Evolutionary conservation across 371 early-diverging fungal species (phyloP), one percentile per base, ranked within the genome.

Genomic region (Syncephalastrum monosporum): DNA sequence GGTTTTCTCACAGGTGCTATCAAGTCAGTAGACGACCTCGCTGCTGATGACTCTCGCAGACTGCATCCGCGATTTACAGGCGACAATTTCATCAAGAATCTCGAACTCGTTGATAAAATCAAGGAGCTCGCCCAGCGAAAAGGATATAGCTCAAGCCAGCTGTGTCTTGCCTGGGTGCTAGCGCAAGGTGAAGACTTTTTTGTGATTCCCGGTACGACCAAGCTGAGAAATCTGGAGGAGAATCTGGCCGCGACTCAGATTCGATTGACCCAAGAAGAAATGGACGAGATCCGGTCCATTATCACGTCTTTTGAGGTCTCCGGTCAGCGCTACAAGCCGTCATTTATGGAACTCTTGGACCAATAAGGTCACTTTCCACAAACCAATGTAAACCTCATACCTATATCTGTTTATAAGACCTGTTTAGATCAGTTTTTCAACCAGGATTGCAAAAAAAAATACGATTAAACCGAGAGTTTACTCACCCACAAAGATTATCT

Each of bases 81-180:
- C 3, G 82, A 81, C 12, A 71, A 76, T 60, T 75, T 85, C 55
- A 52, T 48, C 2, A 72, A 80, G 55, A 85, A 85, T 60, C 59
- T 84, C 23, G 69, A 78, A 61, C 63, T 86, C 13, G 85, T 81
- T 12, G 61, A 77, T n/a, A 74, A 71, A 23, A 64, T 85, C 24
- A 56, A 69, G 15, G 61, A 21, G 0, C 44, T 83, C 10, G 84
- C 84, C n/a, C 60, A 56, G 13, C 61, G 68, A 56, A 82, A 82
- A 52, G 67, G 69, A 3, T 57, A 63, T 33, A 71, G 74, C 3
- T 51, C 77, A 3, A 53, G 72, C 5, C 82, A 85, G 60, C 55
- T 85, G 13, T 71, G 71, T 6, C 65, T 87, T 42, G 79, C 83
- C 0, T 88, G 88, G 86, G 72, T 88, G 12, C 61, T 83, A 52